Percentiles rank a stretch among this genome's conserved stretches.
phyloP scores from a whole-genome alignment of 495 filamentous ascomycete species.

The Hyaloscypha finlandica region DNA sequence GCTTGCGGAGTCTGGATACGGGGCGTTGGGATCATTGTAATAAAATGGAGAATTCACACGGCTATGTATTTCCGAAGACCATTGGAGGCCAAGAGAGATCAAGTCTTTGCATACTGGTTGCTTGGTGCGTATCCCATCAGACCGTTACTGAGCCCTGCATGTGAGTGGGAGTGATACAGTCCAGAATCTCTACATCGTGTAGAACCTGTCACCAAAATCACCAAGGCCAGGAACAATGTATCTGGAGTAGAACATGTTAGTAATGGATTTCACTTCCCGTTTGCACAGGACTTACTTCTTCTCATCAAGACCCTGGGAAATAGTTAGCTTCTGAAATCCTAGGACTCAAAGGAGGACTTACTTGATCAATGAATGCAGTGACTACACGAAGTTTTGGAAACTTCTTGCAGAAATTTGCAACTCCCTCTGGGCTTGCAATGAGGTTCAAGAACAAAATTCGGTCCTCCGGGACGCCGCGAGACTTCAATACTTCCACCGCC shows the following conservation, averaged over 20 bases:
- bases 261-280: slow-evolving; percentile 21
- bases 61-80: not conserved
- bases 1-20: slow-evolving; percentile 14
- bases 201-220: slow-evolving; percentile 96
- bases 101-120: not conserved
- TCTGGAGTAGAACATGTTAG: slow-evolving; percentile 49
- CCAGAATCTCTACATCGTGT: slow-evolving; percentile 65
- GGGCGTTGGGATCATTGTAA: slow-evolving; percentile 20
- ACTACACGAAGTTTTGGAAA: slow-evolving; percentile 93
- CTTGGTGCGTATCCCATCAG: not conserved
- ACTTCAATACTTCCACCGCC: slow-evolving; percentile 89
- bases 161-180: not conserved
- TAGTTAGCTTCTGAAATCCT: slow-evolving; percentile 31
- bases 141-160: not conserved
- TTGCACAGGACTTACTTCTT: slow-evolving; percentile 73
- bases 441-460: slow-evolving; percentile 94
- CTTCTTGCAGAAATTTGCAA: slow-evolving; percentile 82
- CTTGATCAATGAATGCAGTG: slow-evolving; percentile 92
- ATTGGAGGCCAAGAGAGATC: not conserved
- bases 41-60: not conserved
- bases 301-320: slow-evolving; percentile 72
- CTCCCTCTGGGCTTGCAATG: slow-evolving; percentile 91
- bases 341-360: not conserved
- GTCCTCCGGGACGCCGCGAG: slow-evolving; percentile 89
- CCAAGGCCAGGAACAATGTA: slow-evolving; percentile 96